Evolutionary conservation across 129 eudicot genomes (phyloP), one percentile per base, ranked within the genome.

Genomic region (Cynara cardunculus): DNA sequence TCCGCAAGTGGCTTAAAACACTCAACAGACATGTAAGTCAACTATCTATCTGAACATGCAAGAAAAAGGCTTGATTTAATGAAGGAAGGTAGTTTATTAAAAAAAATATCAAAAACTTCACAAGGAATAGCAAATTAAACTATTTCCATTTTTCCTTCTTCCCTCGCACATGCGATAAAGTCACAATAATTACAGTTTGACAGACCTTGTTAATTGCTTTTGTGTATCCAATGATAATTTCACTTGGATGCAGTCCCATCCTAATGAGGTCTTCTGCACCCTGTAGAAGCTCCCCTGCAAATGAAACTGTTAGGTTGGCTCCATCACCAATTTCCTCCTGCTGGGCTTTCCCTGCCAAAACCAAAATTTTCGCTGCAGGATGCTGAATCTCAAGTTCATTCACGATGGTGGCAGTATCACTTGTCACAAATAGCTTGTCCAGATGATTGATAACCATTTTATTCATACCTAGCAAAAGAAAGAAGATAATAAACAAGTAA

Each of bases 391-490:
- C 97, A 37, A 94, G 96, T 78, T 94, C 98, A 82, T 89, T 94
- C 16, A 94, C 96, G 22, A 94, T 94, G 2, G 98, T 94, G 12
- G 91, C 97, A 82, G 97, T 91, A 87, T 94, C 98, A 76, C 89
- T 94, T 37, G 97, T 94, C 74, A 94, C 86, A 77, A 94, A 90
- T 31, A 92, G 94, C 88, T 94, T 94, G 88, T 94, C 98, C 85
- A 94, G 88, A 84, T 94, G 98, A 85, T 92, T 94, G 28, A 90
- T 90, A 84, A 94, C 96, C 98, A 94, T 90, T 94, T 94, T 94
- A 80, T 92, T 94, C 94, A 90, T 92, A 35, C 97, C 97, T 90
- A 28, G 32, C 32, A n/a, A 6, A 72, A 31, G n/a, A 21, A 7
- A 8, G 21, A 76, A 53, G 30, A 70, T 22, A 64, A 46, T 56